phyloP scores from a whole-genome alignment of 2,329 filamentous ascomycete genomes.

The Escovopsis sp. region DNA sequence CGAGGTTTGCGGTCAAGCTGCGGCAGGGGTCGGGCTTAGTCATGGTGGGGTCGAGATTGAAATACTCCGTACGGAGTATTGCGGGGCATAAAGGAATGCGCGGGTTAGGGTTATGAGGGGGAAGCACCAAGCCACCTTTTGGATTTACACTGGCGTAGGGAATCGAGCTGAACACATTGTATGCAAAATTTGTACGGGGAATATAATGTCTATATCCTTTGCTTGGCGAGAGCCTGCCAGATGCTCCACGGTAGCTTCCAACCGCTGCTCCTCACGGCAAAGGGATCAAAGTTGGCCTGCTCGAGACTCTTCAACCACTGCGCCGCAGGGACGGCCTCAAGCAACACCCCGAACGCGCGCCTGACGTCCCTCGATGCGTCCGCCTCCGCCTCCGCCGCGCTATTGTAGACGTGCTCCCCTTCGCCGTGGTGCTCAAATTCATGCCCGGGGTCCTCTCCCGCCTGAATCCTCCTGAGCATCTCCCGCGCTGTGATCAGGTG shows the following conservation, averaged over 20 bases:
- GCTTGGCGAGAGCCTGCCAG: conserved; percentile 36
- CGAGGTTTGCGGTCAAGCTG: too few species aligned
- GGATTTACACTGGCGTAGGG: too few species aligned
- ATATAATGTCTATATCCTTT: conserved; percentile 24
- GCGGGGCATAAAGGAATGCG: not conserved
- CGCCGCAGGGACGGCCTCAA: conserved; percentile 64
- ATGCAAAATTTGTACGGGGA: too few species aligned
- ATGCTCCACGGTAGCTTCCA: conserved; percentile 80
- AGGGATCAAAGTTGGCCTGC: conserved; percentile 70
- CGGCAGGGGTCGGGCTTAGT: too few species aligned
- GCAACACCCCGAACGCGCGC: conserved; percentile 60
- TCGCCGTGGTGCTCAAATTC: conserved; percentile 80
- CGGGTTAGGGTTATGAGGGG: conserved; percentile 1
- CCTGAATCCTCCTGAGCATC: conserved; percentile 69
- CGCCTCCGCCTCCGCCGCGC: conserved; percentile 16
- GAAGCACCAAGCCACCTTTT: too few species aligned
- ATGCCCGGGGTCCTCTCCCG: conserved; percentile 61
- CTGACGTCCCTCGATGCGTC: conserved; percentile 28
- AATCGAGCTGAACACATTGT: too few species aligned
- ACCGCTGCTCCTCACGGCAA: conserved; percentile 41
- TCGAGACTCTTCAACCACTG: conserved; percentile 70
- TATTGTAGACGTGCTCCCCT: conserved; percentile 41
- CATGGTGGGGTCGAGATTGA: not conserved
- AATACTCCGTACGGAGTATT: not conserved
- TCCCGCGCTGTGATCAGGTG: conserved; percentile 87